Evolutionary conservation across 768 basidiomycete genomes (phyloP), one percentile per base, ranked within the genome.

Genomic region (Omphalotus guepiniiformis): DNA sequence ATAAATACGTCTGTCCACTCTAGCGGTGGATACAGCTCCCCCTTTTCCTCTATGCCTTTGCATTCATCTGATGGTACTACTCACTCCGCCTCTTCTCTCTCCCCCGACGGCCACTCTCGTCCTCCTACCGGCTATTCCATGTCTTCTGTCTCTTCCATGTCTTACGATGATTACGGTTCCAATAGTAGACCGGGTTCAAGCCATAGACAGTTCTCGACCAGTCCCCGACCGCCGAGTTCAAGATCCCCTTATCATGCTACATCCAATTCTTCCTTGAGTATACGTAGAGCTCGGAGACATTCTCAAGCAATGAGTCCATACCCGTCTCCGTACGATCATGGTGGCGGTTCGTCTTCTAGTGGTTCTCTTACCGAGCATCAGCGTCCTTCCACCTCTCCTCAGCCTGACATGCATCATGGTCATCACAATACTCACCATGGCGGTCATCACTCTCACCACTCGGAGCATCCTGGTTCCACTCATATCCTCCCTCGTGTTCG

Each of bases 231-330:
- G 1, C 76, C 74, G 1, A 86, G 85, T 1, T 83, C 83, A 45
- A 71, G 71, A 55, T 76, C 77, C 25, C 76, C 72, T 54, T 75
- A 73, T 50, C 69, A 46, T 8, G 27, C 46, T 2, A 19, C 21
- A 15, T 18, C 67, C 32, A 63, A 72, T 5, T 71, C 67, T 19
- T 79, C 83, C 13, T 65, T 88, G 44, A 82, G 84, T 62, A 76
- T 91, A 28, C 79, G 87, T 22, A 76, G 89, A 25, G 76, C 77
- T 37, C 76, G 89, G 36, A 78, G 89, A 48, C 89, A 91, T 64
- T 88, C 85, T 61, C 89, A 92, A 63, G 89, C 88, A 1, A 83
- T 92, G 74, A 86, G 82, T 57, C 89, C 89, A 11, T 92, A 92
- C 65, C 89, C 89, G 15, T 84, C 81, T 52, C 87, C 88, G 37